Evolutionary conservation across 768 basidiomycete species (phyloP).

Genomic region (Calocybe gangraenosa): DNA sequence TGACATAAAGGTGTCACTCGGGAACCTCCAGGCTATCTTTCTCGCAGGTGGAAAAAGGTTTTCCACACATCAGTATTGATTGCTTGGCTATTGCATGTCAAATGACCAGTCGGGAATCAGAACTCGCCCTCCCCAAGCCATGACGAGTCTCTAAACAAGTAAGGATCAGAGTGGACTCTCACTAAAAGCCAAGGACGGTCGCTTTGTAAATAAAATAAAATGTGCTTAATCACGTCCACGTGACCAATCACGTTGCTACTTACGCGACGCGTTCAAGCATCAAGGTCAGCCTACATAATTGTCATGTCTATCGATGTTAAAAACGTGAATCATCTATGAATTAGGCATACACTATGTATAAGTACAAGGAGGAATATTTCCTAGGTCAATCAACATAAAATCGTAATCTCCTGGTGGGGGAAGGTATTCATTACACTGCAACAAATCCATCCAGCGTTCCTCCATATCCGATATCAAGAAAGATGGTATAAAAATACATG

Average conservation of each 20-base stretch:
- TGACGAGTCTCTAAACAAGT: too few species aligned
- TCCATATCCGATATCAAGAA: conserved; percentile 2
- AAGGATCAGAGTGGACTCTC: too few species aligned
- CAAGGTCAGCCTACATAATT: too few species aligned
- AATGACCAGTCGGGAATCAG: conserved; percentile 3
- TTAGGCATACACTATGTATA: background rate
- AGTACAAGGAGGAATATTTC: conserved; percentile 7
- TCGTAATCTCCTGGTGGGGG: background rate
- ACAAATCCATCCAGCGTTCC: conserved; percentile 3
- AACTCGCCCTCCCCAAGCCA: too few species aligned
- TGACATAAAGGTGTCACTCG: conserved; percentile 3
- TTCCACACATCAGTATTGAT: conserved; percentile 1
- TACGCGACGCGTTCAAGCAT: conserved; percentile 7
- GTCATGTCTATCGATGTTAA: too few species aligned
- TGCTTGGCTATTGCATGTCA: background rate
- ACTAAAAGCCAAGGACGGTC: background rate
- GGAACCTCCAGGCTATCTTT: background rate
- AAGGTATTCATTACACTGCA: conserved; percentile 3
- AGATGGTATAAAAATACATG: conserved; percentile 10
- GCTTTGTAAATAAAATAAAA: too few species aligned
- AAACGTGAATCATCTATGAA: too few species aligned
- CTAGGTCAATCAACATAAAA: background rate
- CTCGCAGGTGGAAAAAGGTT: conserved; percentile 1
- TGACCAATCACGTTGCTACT: conserved; percentile 16
- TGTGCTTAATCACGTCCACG: conserved; percentile 22